A percentile compares a stretch with the other conserved stretches of the same genome.
These are phyloP conservation scores for Epicoccum sorghinum DNA, from an alignment of 2,329 filamentous ascomycete species.

Conservation along the genomic window DNA sequence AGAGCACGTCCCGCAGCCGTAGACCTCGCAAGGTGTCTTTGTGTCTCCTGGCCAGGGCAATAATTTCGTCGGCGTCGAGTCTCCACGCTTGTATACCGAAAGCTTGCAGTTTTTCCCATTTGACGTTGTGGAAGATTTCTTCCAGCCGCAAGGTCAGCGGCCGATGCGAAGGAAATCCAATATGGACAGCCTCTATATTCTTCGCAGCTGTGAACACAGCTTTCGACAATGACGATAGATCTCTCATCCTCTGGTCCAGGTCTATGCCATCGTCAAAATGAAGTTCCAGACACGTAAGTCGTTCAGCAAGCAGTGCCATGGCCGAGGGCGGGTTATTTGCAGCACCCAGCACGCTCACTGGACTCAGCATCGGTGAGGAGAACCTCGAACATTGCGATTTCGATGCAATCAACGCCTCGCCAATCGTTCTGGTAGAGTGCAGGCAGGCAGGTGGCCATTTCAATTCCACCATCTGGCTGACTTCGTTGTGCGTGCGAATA, in stretches of 20 bases:
- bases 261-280: conserved; percentile 66
- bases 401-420: conserved; percentile 62
- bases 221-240: conserved; percentile 63
- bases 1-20: conserved; percentile 64
- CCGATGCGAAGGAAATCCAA: conserved; percentile 65
- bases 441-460: conserved; percentile 68
- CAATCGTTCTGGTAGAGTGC: conserved; percentile 65
- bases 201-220: conserved; percentile 64
- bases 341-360: conserved; percentile 62
- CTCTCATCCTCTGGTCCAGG: conserved; percentile 62
- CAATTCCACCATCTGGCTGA: conserved; percentile 57
- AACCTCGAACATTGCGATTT: conserved; percentile 65
- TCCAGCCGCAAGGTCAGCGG: conserved; percentile 65
- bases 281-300: conserved; percentile 67
- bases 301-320: conserved; percentile 59
- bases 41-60: conserved; percentile 62
- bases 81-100: conserved; percentile 71
- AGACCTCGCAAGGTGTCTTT: conserved; percentile 63
- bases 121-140: conserved; percentile 66
- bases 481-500: conserved; percentile 55
- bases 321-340: conserved; percentile 54
- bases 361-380: conserved; percentile 67
- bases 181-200: conserved; percentile 67
- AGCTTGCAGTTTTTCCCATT: conserved; percentile 66
- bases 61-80: conserved; percentile 65